phyloP scores from a whole-genome alignment of 2,329 filamentous ascomycete genomes.

The Apiospora pterosperma region DNA sequence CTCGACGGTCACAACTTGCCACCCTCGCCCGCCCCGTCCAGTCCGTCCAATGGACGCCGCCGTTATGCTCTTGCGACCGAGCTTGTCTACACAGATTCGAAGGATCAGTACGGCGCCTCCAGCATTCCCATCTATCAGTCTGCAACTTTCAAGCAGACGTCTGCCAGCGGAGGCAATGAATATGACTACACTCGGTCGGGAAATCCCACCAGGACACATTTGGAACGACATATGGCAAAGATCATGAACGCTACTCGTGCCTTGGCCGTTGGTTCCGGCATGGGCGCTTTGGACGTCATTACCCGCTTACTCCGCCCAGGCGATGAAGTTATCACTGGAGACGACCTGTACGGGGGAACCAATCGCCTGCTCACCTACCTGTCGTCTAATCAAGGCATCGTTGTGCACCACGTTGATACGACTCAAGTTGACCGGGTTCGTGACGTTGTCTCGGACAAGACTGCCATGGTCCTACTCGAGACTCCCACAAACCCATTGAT shows the following conservation, averaged over 20 bases:
- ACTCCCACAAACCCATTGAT: conserved; percentile 97
- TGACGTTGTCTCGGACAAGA: conserved; percentile 70
- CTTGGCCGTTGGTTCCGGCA: conserved; percentile 91
- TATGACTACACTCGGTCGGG: conserved; percentile 99
- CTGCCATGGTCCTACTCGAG: conserved; percentile 92
- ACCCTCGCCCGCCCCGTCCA: conserved; percentile 90
- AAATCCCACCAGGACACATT: conserved; percentile 92
- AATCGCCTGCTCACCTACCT: conserved; percentile 92
- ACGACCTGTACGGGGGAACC: conserved; percentile 94
- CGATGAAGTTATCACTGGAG: conserved; percentile 95
- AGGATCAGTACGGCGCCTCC: conserved; percentile 94
- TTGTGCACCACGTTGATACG: conserved; percentile 95
- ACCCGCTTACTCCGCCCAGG: conserved; percentile 85
- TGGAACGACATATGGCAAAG: conserved; percentile 96
- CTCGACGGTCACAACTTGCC: conserved; percentile 81
- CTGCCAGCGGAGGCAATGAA: conserved; percentile 75
- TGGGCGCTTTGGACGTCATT: conserved; percentile 96
- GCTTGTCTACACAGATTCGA: conserved; percentile 91
- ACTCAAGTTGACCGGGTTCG: conserved; percentile 71
- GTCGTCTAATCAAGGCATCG: conserved; percentile 81
- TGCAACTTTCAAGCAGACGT: conserved; percentile 94
- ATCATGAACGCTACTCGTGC: conserved; percentile 95
- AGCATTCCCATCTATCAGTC: conserved; percentile 98
- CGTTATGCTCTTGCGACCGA: conserved; percentile 95
- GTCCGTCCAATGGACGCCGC: conserved; percentile 73